A percentile compares a stretch with the other conserved stretches of the same genome.
Evolutionary conservation across 2,329 filamentous ascomycete genomes (phyloP).

Genomic region (Ceratocystiopsis brevicomis): DNA sequence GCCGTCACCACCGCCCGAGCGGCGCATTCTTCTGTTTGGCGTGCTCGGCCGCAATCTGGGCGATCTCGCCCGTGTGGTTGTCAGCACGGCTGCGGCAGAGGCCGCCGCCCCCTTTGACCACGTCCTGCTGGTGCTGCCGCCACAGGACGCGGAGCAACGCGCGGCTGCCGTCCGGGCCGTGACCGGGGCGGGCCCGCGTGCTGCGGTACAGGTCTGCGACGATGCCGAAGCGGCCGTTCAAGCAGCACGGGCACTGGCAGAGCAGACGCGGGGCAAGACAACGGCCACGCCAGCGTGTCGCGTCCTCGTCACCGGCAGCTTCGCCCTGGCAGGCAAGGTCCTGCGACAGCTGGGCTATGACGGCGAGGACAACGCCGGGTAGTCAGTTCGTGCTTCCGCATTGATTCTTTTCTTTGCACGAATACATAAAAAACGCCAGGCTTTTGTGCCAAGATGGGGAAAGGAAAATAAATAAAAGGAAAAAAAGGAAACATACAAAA

Average conservation of each 20-base stretch:
- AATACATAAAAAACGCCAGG: too few relatives aligned
- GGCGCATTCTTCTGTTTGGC: constrained; percentile 64
- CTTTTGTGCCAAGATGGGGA: too few relatives aligned
- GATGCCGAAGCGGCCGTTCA: constrained; percentile 38
- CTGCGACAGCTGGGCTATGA: constrained; percentile 11
- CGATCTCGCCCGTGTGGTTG: constrained; percentile 31
- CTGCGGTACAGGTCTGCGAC: constrained; percentile 21
- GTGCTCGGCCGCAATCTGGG: constrained; percentile 47
- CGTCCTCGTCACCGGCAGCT: constrained; percentile 28
- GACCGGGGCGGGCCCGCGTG: constrained; percentile 1
- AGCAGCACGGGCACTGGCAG: constrained; percentile 20
- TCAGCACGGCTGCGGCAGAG: constrained; percentile 21
- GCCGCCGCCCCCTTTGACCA: constrained; percentile 13
- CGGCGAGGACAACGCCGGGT: neutral
- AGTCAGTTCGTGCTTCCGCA: too few relatives aligned
- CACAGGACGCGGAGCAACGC: neutral
- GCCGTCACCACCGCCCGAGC: constrained; percentile 13
- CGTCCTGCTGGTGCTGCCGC: constrained; percentile 7
- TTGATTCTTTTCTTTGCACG: too few relatives aligned
- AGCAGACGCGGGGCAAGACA: neutral
- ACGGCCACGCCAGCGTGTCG: constrained; percentile 16
- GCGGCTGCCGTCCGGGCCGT: neutral
- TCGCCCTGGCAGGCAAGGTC: constrained; percentile 26
- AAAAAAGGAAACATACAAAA: neutral
- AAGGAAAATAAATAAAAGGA: neutral